phyloP scores from a whole-genome alignment of 2,329 filamentous ascomycete species.

The Cladosporium sp. region DNA sequence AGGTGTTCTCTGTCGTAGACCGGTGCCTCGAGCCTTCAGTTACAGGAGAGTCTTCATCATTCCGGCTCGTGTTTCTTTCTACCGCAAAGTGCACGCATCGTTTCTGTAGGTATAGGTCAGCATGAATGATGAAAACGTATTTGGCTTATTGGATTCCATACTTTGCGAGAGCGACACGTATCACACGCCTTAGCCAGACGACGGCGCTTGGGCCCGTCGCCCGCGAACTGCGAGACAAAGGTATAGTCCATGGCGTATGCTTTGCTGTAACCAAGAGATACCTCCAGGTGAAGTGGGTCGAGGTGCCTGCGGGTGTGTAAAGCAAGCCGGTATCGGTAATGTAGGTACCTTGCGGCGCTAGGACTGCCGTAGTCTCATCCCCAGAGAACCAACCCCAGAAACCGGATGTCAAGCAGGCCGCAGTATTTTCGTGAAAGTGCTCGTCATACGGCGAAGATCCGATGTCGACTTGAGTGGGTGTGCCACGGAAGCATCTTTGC shows the following conservation, averaged over 20 bases:
- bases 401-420: too few species aligned
- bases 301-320: too few species aligned
- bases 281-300: too few species aligned
- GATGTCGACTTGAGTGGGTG: too few species aligned
- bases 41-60: constrained; percentile 4
- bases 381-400: too few species aligned
- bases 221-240: constrained; percentile 30
- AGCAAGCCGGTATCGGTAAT: too few species aligned
- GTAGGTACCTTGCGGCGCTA: too few species aligned
- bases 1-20: constrained; percentile 5
- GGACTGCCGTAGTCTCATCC: too few species aligned
- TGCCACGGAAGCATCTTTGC: too few species aligned
- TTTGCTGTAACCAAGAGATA: too few species aligned
- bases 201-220: constrained; percentile 28
- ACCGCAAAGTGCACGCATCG: constrained; percentile 28
- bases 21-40: constrained; percentile 16
- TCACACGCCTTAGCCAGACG: constrained; percentile 32
- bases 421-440: too few species aligned
- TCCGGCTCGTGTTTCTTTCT: constrained; percentile 8
- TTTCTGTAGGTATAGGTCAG: constrained; percentile 22
- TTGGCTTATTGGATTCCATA: constrained; percentile 3
- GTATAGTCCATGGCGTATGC: constrained; percentile 25
- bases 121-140: neutral
- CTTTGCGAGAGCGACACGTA: constrained; percentile 28
- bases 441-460: too few species aligned